Percentiles rank a stretch among this genome's conserved stretches.
Conservation (phyloP, 352 stramenopile genomes). For the Pythium graminicola region DNA sequence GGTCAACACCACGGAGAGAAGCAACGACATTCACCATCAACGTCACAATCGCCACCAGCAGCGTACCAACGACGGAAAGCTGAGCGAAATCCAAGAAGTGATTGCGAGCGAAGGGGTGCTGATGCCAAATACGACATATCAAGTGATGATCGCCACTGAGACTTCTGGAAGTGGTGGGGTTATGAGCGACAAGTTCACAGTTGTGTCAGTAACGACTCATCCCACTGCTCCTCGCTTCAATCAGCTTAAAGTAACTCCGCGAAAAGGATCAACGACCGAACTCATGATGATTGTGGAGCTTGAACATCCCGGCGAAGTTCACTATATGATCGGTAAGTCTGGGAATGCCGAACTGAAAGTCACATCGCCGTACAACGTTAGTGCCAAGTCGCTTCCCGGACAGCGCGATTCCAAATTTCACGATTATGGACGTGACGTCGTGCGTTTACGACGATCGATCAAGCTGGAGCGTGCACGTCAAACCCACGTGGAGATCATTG, state of each 20-base stretch:
- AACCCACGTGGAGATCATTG: conserved; percentile 47
- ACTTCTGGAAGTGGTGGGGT: conserved; percentile 34
- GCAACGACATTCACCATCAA: conserved; percentile 2
- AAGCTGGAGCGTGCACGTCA: conserved; percentile 23
- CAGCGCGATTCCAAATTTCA: conserved; percentile 37
- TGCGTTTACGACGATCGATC: conserved; percentile 40
- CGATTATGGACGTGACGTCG: conserved; percentile 55
- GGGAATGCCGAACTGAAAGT: conserved; percentile 61
- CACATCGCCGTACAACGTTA: conserved; percentile 73
- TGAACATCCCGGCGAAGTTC: conserved; percentile 53
- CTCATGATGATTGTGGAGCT: conserved; percentile 51
- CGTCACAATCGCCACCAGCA: conserved; percentile 4
- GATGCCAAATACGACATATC: conserved; percentile 25
- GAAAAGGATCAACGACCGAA: conserved; percentile 70
- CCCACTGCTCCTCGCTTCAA: conserved; percentile 40
- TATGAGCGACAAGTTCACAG: conserved; percentile 39
- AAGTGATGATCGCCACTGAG: conserved; percentile 24
- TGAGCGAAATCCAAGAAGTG: conserved; percentile 19
- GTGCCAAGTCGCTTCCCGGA: conserved; percentile 35
- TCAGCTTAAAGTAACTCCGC: conserved; percentile 36
- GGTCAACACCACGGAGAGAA: conserved; percentile 16
- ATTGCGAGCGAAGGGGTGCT: conserved; percentile 5
- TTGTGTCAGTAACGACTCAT: conserved; percentile 37
- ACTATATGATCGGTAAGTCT: conserved; percentile 58
- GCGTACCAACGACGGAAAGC: not conserved